Evolutionary conservation across 192 early-diverging fungal species (phyloP).

Genomic region (Thamnidium elegans): DNA sequence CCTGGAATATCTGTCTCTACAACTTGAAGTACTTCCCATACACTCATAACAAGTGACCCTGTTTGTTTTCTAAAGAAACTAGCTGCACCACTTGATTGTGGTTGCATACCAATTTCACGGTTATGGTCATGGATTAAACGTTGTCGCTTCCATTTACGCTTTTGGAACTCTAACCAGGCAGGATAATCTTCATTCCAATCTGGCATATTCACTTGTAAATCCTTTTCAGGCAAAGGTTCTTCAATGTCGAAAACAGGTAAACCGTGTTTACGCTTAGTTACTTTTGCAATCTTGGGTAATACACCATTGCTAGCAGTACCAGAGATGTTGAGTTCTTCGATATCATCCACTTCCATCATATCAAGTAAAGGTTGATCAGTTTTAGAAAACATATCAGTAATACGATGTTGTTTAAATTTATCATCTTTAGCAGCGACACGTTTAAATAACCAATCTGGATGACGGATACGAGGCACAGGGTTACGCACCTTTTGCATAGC

Average conservation of each 20-base stretch:
- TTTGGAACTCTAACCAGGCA: constrained; percentile 74
- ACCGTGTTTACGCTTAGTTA: constrained; percentile 15
- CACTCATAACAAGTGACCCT: constrained; percentile 54
- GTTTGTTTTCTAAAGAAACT: constrained; percentile 71
- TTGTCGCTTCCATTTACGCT: constrained; percentile 70
- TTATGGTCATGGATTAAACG: constrained; percentile 51
- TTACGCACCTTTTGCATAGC: constrained; percentile 94
- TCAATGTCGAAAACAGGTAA: constrained; percentile 8
- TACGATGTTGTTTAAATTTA: constrained; percentile 78
- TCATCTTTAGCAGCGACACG: constrained; percentile 74
- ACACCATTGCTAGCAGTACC: not conserved
- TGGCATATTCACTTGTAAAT: constrained; percentile 56
- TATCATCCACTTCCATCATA: constrained; percentile 22
- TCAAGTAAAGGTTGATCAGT: constrained; percentile 36
- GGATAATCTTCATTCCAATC: constrained; percentile 66
- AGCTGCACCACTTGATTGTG: constrained; percentile 20
- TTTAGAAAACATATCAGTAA: constrained; percentile 80
- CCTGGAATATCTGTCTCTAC: constrained; percentile 80
- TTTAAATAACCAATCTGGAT: constrained; percentile 94
- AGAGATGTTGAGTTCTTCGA: constrained; percentile 5
- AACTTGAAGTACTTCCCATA: constrained; percentile 89
- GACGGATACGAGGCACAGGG: constrained; percentile 87
- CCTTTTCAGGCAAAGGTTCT: constrained; percentile 36
- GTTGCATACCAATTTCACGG: constrained; percentile 18
- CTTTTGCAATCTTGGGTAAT: constrained; percentile 4